These are phyloP conservation scores for Leccinum longicurvipes DNA, from an alignment of 768 basidiomycete genomes.

Conservation along the genomic window DNA sequence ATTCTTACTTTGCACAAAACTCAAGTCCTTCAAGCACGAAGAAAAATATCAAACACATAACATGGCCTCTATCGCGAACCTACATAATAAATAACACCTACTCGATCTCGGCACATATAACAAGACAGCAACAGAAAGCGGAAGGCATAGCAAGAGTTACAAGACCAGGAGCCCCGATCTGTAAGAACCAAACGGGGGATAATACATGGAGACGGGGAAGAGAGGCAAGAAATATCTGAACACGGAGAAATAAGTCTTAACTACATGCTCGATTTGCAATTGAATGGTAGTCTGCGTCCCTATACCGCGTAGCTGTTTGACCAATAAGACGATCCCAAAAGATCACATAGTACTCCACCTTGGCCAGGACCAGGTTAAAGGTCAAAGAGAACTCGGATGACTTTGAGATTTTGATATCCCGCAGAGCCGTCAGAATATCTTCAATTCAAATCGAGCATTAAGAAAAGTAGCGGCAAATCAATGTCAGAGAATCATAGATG, in stretches of 20 bases:
- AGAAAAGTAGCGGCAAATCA: not conserved
- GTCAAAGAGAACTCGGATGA: constrained; percentile 29
- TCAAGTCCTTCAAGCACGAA: not conserved
- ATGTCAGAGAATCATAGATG: constrained; percentile 5
- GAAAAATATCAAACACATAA: not conserved
- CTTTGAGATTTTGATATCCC: constrained; percentile 16
- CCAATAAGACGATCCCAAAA: constrained; percentile 29
- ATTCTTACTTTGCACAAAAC: not conserved
- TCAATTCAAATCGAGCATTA: constrained; percentile 21
- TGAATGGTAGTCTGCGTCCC: constrained; percentile 19
- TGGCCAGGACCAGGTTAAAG: constrained; percentile 26
- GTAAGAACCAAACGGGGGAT: not conserved
- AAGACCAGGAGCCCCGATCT: not conserved
- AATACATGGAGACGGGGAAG: not conserved
- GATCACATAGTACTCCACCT: constrained; percentile 14
- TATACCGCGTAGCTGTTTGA: constrained; percentile 25
- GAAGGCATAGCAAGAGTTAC: constrained; percentile 3
- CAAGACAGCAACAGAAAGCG: constrained; percentile 1
- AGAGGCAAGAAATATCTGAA: not conserved
- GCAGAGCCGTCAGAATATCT: constrained; percentile 23
- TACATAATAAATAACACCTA: constrained; percentile 6
- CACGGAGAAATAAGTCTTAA: not conserved
- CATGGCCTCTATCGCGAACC: not conserved
- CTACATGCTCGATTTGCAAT: constrained; percentile 13
- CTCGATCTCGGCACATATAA: constrained; percentile 1